These are phyloP conservation scores for Saccharomyces pastorianus DNA, from an alignment of 1,139 yeast species.

Conservation along the genomic window DNA sequence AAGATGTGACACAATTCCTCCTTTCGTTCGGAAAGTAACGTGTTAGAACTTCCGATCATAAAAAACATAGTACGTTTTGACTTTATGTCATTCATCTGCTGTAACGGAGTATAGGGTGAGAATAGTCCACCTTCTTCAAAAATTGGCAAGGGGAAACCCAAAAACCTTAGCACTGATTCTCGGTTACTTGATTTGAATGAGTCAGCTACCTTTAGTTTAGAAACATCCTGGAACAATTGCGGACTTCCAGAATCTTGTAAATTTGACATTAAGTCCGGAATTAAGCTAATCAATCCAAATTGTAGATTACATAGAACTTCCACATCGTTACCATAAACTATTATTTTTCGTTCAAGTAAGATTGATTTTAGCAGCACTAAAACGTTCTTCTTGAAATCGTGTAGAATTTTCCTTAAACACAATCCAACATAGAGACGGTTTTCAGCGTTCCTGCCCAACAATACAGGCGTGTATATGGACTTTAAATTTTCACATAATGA, in stretches of 20 bases:
- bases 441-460: slow-evolving; percentile 49
- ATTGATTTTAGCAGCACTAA: slow-evolving; percentile 68
- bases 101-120: slow-evolving; percentile 87
- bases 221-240: slow-evolving; percentile 48
- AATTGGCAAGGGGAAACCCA: slow-evolving; percentile 81
- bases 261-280: slow-evolving; percentile 69
- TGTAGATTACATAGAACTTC: slow-evolving; percentile 74
- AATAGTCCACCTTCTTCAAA: slow-evolving; percentile 84
- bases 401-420: slow-evolving; percentile 57
- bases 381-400: slow-evolving; percentile 52
- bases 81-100: slow-evolving; percentile 70
- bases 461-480: slow-evolving; percentile 41
- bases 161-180: slow-evolving; percentile 63
- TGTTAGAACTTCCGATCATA: slow-evolving; percentile 83
- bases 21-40: slow-evolving; percentile 65
- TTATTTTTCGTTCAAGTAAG: slow-evolving; percentile 60
- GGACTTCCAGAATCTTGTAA: slow-evolving; percentile 80
- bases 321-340: slow-evolving; percentile 73
- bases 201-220: slow-evolving; percentile 49
- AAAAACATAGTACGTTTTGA: slow-evolving; percentile 53
- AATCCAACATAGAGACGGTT: slow-evolving; percentile 66
- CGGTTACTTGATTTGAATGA: slow-evolving; percentile 73
- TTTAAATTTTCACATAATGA: slow-evolving; percentile 68
- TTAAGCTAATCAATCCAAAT: slow-evolving; percentile 50
- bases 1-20: slow-evolving; percentile 45